These are phyloP conservation scores for Aspergillus steynii DNA, from an alignment of 495 filamentous ascomycete species.

Conservation along the genomic window DNA sequence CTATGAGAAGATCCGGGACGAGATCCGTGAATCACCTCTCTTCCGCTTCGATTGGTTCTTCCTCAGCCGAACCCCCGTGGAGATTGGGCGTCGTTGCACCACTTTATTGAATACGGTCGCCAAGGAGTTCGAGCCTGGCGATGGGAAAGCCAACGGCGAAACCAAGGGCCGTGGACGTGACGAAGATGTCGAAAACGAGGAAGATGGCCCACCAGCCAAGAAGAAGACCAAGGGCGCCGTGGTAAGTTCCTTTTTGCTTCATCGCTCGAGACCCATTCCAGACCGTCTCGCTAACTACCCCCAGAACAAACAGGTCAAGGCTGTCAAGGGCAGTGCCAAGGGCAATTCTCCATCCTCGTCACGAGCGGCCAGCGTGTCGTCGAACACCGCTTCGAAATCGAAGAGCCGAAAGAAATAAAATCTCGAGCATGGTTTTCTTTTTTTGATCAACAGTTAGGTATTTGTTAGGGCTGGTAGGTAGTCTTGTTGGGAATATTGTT, in stretches of 20 bases:
- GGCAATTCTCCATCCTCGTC: slow-evolving; percentile 52
- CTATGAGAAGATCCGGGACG: slow-evolving; percentile 83
- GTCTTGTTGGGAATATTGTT: slow-evolving; percentile 14
- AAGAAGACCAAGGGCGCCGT: slow-evolving; percentile 84
- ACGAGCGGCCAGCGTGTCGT: slow-evolving; percentile 58
- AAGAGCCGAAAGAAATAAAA: slow-evolving; percentile 53
- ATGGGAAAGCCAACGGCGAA: slow-evolving; percentile 60
- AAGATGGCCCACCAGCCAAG: slow-evolving; percentile 78
- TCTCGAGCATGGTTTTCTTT: not conserved
- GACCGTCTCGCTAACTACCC: slow-evolving; percentile 16
- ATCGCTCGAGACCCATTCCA: slow-evolving; percentile 1
- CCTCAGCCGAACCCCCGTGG: slow-evolving; percentile 86
- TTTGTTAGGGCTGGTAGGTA: slow-evolving; percentile 19
- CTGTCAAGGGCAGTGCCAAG: slow-evolving; percentile 57
- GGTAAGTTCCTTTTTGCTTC: slow-evolving; percentile 39
- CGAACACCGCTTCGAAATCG: slow-evolving; percentile 47
- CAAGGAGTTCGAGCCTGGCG: slow-evolving; percentile 81
- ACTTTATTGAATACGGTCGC: slow-evolving; percentile 92
- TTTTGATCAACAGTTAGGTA: slow-evolving; percentile 1
- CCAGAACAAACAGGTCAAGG: slow-evolving; percentile 63
- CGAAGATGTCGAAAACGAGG: slow-evolving; percentile 72
- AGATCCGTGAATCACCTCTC: slow-evolving; percentile 89
- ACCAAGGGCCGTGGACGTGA: slow-evolving; percentile 72
- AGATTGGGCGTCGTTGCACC: slow-evolving; percentile 88
- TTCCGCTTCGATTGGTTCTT: slow-evolving; percentile 99